Conservation (phyloP, 805 yeast genomes). For the Scheffersomyces amazonensis region DNA sequence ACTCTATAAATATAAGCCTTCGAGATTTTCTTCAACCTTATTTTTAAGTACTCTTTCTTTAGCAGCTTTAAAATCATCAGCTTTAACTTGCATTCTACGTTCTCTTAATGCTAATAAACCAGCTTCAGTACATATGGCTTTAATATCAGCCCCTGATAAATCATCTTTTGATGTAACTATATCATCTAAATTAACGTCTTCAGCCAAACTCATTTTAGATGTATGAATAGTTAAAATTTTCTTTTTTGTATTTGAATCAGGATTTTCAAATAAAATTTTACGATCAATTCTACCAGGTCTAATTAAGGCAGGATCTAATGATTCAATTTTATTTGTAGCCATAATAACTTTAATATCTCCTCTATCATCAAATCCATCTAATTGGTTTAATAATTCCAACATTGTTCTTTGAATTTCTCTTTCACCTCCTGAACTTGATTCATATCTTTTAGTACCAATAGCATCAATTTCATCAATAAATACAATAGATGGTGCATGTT, state of each 20-base stretch:
- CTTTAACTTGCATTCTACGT: conserved; percentile 96
- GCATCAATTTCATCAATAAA: conserved; percentile 99
- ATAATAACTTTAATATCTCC: conserved; percentile 96
- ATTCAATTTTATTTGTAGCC: conserved; percentile 96
- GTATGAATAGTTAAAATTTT: conserved; percentile 92
- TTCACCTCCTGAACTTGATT: conserved; percentile 96
- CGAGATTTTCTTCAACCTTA: conserved; percentile 93
- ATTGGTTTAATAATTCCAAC: conserved; percentile 91
- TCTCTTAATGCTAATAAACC: conserved; percentile 94
- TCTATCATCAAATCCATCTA: conserved; percentile 96
- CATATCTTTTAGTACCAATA: conserved; percentile 97
- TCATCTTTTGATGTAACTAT: conserved; percentile 90
- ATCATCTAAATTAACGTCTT: conserved; percentile 86
- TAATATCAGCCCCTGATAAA: conserved; percentile 94
- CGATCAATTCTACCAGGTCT: conserved; percentile 98
- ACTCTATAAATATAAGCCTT: conserved; percentile 75
- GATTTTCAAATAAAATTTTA: conserved; percentile 92
- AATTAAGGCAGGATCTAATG: conserved; percentile 91
- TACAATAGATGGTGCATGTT: conserved; percentile 96
- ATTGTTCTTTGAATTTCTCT: conserved; percentile 96
- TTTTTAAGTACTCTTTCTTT: conserved; percentile 94
- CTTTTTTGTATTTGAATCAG: conserved; percentile 88
- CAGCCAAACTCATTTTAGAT: conserved; percentile 84
- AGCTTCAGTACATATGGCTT: conserved; percentile 97
- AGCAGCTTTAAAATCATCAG: conserved; percentile 89